These are phyloP conservation scores for Pleurotus tuber-regium DNA, from an alignment of 768 basidiomycete genomes.

Conservation along the genomic window DNA sequence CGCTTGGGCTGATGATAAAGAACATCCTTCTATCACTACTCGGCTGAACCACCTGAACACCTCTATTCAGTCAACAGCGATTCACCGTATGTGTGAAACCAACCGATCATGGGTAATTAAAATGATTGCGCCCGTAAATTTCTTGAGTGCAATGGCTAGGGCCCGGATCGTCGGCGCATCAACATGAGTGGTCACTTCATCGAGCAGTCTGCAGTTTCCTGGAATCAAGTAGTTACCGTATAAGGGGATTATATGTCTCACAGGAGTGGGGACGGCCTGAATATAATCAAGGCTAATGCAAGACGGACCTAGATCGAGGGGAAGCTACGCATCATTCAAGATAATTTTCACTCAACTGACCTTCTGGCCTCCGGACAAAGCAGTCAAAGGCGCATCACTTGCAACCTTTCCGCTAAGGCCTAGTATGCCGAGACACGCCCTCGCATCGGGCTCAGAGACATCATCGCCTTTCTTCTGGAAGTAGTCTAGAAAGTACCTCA, in stretches of 20 bases:
- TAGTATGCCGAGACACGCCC: conserved; percentile 39
- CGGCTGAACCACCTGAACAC: conserved; percentile 20
- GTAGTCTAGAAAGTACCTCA: conserved; percentile 22
- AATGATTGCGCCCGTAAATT: conserved; percentile 53
- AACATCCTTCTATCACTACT: conserved; percentile 23
- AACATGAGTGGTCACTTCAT: conserved; percentile 71
- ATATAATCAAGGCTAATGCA: conserved; percentile 55
- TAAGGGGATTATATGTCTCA: not conserved
- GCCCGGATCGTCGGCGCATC: conserved; percentile 60
- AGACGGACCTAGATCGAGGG: conserved; percentile 45
- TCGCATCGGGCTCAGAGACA: conserved; percentile 35
- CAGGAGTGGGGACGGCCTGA: conserved; percentile 50
- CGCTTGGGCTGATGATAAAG: conserved; percentile 20
- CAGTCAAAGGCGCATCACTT: conserved; percentile 40
- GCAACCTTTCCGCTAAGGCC: conserved; percentile 42
- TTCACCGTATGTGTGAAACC: not conserved
- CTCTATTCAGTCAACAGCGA: not conserved
- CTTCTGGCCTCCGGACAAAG: conserved; percentile 57
- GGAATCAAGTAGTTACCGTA: not conserved
- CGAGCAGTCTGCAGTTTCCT: conserved; percentile 29
- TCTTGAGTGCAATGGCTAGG: conserved; percentile 47
- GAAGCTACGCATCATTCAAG: not conserved
- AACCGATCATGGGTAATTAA: conserved; percentile 66
- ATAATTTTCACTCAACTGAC: conserved; percentile 19
- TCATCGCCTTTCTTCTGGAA: conserved; percentile 28